Percentiles rank a stretch among this genome's conserved stretches.
Conservation (phyloP, 352 stramenopile species). For the Hyaloperonospora arabidopsidis region DNA sequence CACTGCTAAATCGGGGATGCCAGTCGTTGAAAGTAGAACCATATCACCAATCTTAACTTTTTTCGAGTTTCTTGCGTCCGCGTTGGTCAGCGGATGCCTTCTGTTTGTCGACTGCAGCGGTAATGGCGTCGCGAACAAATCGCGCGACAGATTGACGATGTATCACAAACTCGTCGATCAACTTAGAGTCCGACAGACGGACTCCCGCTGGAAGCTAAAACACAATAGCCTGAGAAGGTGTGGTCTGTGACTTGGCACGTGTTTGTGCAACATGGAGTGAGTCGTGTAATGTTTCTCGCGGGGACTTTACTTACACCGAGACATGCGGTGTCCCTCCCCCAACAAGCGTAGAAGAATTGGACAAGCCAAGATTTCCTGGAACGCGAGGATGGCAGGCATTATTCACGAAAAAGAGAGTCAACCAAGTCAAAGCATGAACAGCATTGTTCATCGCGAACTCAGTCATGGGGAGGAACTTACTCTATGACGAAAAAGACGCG, state of each 20-base stretch:
- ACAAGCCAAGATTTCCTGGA: neutral
- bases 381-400: neutral
- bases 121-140: neutral
- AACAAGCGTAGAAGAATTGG: neutral
- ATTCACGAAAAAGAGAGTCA: neutral
- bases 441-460: neutral
- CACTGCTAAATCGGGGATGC: neutral
- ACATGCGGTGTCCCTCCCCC: neutral
- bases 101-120: slow-evolving; percentile 2
- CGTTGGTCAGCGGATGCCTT: neutral
- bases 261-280: too few relatives aligned
- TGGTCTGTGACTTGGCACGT: neutral
- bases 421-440: neutral
- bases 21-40: neutral
- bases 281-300: too few relatives aligned
- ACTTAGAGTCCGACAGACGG: neutral
- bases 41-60: neutral
- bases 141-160: neutral
- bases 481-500: neutral
- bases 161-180: neutral
- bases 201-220: neutral
- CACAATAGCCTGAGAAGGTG: neutral
- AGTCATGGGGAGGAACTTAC: neutral
- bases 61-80: neutral
- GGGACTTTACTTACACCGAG: neutral